Conservation (phyloP, 1,139 yeast genomes). For the Fermentozyma sake region DNA sequence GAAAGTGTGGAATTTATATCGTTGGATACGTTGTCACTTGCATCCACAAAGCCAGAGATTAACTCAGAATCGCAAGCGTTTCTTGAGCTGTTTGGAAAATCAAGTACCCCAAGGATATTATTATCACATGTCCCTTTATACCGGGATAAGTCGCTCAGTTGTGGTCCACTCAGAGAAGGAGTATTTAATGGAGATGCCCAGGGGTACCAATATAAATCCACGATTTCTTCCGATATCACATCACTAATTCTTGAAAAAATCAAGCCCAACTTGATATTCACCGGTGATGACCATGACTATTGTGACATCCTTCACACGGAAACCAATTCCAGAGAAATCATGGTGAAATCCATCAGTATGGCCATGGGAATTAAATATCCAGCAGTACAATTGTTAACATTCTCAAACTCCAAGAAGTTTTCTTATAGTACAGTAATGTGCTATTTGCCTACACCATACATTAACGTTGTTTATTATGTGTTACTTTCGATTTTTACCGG, state of each 20-base stretch:
- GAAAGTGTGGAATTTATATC: conserved; percentile 43
- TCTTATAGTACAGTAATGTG: conserved; percentile 41
- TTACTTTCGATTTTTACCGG: conserved; percentile 33
- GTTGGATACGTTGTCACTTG: conserved; percentile 42
- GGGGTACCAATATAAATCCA: conserved; percentile 55
- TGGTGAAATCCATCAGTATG: conserved; percentile 55
- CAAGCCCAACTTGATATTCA: conserved; percentile 39
- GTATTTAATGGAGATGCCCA: conserved; percentile 17
- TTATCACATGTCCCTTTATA: conserved; percentile 49
- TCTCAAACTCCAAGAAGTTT: conserved; percentile 19
- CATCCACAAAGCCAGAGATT: conserved; percentile 28
- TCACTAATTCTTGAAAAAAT: conserved; percentile 25
- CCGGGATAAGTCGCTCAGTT: conserved; percentile 30
- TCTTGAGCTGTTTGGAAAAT: conserved; percentile 16
- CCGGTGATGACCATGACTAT: conserved; percentile 56
- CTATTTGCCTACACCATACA: conserved; percentile 46
- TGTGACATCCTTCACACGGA: conserved; percentile 43
- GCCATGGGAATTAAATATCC: conserved; percentile 56
- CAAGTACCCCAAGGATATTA: conserved; percentile 29
- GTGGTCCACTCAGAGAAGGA: conserved; percentile 46
- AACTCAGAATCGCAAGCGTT: conserved; percentile 27
- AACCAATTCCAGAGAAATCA: conserved; percentile 32
- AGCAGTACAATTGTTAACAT: conserved; percentile 48
- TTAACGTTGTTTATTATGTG: conserved; percentile 37
- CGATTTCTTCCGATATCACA: conserved; percentile 28